phyloP scores from a whole-genome alignment of 805 yeast species.

The Nakazawaea peltata region DNA sequence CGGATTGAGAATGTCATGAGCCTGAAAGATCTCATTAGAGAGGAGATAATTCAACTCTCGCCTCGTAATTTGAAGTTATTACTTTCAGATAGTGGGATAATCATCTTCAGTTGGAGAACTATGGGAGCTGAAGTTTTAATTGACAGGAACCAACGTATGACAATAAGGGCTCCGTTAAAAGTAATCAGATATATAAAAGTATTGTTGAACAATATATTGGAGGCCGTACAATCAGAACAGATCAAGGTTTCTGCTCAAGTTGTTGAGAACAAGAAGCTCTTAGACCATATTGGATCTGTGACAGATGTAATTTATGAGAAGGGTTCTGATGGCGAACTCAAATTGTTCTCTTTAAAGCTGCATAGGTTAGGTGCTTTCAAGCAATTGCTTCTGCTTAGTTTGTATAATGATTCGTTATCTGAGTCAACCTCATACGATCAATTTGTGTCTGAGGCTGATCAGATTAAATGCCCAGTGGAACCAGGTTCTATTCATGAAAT shows the following conservation, averaged over 20 bases:
- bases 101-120: conserved; percentile 25
- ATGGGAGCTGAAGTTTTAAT: conserved; percentile 25
- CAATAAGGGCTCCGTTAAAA: conserved; percentile 19
- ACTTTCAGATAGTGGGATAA: conserved; percentile 21
- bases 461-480: too few species aligned
- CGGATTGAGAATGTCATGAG: conserved; percentile 8
- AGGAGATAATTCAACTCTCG: conserved; percentile 18
- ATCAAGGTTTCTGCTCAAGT: conserved; percentile 15
- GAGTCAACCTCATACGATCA: not conserved
- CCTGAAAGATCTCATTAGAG: conserved; percentile 14
- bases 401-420: not conserved
- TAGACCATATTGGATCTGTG: conserved; percentile 1
- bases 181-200: conserved; percentile 24
- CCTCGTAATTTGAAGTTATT: conserved; percentile 23
- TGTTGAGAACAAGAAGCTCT: conserved; percentile 6
- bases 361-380: conserved; percentile 2
- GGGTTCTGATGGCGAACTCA: conserved; percentile 17
- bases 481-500: conserved; percentile 1
- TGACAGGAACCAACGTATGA: conserved; percentile 17
- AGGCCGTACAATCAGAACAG: conserved; percentile 16
- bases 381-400: conserved; percentile 3
- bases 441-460: not conserved
- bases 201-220: conserved; percentile 23
- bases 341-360: conserved; percentile 16
- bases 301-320: conserved; percentile 22